Evolutionary conservation across 169 alveolate genomes (phyloP).

Genomic region (Plasmodium relictum): DNA sequence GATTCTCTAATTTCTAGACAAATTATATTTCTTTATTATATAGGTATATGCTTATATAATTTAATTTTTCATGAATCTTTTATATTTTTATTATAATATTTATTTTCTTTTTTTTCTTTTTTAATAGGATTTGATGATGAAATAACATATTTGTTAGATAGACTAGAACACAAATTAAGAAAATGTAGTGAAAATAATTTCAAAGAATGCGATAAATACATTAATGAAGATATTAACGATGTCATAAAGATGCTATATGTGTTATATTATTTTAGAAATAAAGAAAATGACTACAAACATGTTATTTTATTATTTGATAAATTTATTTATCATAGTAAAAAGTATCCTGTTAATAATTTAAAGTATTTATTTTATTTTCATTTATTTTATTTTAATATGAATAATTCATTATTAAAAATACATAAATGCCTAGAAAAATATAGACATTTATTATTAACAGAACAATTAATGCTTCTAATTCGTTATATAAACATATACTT

Average conservation of each 20-base stretch:
- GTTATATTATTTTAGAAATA: constrained; percentile 21
- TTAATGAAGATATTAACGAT: constrained; percentile 60
- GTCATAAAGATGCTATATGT: constrained; percentile 70
- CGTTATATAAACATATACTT: constrained; percentile 51
- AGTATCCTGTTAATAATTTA: constrained; percentile 37
- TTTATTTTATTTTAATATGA: constrained; percentile 54
- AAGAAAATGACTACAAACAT: constrained; percentile 16
- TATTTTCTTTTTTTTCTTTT: background rate
- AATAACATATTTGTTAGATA: constrained; percentile 10
- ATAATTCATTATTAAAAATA: constrained; percentile 31
- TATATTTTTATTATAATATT: background rate
- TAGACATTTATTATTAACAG: constrained; percentile 29
- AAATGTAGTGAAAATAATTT: constrained; percentile 33
- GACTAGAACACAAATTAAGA: constrained; percentile 14
- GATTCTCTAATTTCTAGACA: constrained; percentile 48
- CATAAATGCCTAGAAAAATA: constrained; percentile 17
- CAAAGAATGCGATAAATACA: constrained; percentile 19
- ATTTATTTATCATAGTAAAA: constrained; percentile 32
- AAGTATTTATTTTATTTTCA: constrained; percentile 68
- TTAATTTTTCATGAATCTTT: background rate
- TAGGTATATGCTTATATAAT: constrained; percentile 17
- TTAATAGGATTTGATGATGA: constrained; percentile 57
- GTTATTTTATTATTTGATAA: constrained; percentile 39
- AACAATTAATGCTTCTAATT: constrained; percentile 61
- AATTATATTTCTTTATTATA: constrained; percentile 55